Conservation (phyloP, 2,329 filamentous ascomycete species). For the Cyanodermella asteris region DNA sequence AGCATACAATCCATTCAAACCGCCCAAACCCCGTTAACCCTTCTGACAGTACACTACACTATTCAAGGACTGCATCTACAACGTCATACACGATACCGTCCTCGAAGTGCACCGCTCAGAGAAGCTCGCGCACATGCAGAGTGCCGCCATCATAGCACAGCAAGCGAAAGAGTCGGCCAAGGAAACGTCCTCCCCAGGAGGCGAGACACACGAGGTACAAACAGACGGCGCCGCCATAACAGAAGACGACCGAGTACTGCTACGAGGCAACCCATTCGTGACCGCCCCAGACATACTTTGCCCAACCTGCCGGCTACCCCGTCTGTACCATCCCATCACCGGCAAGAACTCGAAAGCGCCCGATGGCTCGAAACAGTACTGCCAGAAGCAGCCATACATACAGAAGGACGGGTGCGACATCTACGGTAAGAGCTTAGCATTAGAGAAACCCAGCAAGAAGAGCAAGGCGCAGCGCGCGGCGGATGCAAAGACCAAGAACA, state of each 20-base stretch:
- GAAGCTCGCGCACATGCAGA: constrained; percentile 46
- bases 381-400: constrained; percentile 36
- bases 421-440: constrained; percentile 33
- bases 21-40: too few relatives aligned
- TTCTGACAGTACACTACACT: too few relatives aligned
- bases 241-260: constrained; percentile 28
- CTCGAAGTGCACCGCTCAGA: constrained; percentile 57
- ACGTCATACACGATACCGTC: constrained; percentile 53
- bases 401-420: constrained; percentile 37
- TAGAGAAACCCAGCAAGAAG: constrained; percentile 1
- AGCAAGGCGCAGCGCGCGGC: not conserved
- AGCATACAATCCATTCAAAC: too few relatives aligned
- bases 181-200: constrained; percentile 14
- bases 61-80: constrained; percentile 54
- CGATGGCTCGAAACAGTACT: constrained; percentile 32
- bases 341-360: constrained; percentile 35
- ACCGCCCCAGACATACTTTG: constrained; percentile 37
- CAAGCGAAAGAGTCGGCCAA: constrained; percentile 19
- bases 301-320: constrained; percentile 36
- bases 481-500: not conserved
- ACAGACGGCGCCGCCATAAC: constrained; percentile 21
- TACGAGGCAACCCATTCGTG: constrained; percentile 36
- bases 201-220: constrained; percentile 5
- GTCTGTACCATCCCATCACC: too few relatives aligned
- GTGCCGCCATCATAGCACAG: constrained; percentile 42